These are phyloP conservation scores for Ustulina deusta DNA, from an alignment of 2,329 filamentous ascomycete species.

Conservation along the genomic window DNA sequence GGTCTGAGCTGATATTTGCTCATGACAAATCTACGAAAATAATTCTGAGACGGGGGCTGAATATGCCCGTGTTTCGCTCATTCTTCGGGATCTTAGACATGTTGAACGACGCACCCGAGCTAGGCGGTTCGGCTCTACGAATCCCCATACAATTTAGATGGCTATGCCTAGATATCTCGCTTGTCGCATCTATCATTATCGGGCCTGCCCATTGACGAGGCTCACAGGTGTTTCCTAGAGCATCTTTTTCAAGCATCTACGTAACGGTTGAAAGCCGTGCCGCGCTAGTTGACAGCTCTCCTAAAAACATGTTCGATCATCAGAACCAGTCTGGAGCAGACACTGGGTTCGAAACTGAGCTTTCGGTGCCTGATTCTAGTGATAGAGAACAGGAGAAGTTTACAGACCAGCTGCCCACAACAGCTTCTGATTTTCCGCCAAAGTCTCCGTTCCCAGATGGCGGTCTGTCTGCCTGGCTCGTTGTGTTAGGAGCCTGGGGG, in stretches of 20 bases:
- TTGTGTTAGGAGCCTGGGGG: conserved; percentile 17
- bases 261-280: not conserved
- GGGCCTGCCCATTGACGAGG: not conserved
- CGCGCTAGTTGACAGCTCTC: not conserved
- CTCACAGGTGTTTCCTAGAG: not conserved
- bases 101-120: not conserved
- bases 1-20: not conserved
- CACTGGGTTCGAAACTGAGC: not conserved
- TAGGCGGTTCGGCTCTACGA: not conserved
- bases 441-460: conserved; percentile 19
- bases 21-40: not conserved
- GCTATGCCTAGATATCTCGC: not conserved
- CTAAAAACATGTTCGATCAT: not conserved
- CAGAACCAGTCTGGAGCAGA: not conserved
- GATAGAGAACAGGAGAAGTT: not conserved
- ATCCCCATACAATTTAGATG: not conserved
- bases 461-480: conserved; percentile 12
- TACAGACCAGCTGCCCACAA: not conserved
- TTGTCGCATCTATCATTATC: not conserved
- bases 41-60: not conserved
- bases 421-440: not conserved
- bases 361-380: not conserved
- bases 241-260: not conserved
- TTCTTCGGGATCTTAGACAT: not conserved
- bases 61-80: not conserved